Evolutionary conservation across 257 asterid genomes (phyloP), one percentile per base, ranked within the genome.

Genomic region (Oldenlandia corymbosa): DNA sequence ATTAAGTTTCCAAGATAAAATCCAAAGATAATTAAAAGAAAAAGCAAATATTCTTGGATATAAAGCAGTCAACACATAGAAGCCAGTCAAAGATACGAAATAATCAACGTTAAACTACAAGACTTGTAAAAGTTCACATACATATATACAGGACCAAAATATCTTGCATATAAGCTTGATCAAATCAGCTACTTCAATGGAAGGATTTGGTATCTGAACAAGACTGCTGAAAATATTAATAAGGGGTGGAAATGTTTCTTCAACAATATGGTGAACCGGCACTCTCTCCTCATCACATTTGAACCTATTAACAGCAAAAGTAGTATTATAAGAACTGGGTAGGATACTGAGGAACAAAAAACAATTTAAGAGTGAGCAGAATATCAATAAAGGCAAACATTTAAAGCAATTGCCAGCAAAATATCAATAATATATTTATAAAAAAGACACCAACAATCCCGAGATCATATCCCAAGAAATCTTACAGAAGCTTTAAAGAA

Each of bases 91-190:
- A 10, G n/a, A 42, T 20, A n/a, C 11, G 37, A 43, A 36, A 17
- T 7, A 55, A 28, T 21, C 46, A 50, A 37, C 27, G 20, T 32
- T 21, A 59, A 39, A 57, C 13, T 28, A 16, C 34, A 56, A 51
- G 10, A 14, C 18, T n/a, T 50, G 10, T 5, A 50, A 23, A 31
- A 30, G 7, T 18, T 30, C 30, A 71, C 99, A 26, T 83, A 93
- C 99, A 60, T 90, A 93, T 62, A 93, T 93, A 65, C 88, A 93
- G 60, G 99, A 93, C 97, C 97, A 90, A 71, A 93, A 93, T 73
- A 88, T 86, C 80, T 93, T 93, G 89, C 97, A 93, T 67, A 93
- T 86, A 58, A 93, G 94, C 85, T 90, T 93, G 83, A 93, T 88
- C 84, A 93, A 75, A 55, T 88, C 99, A 12, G 99, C 94, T 60